phyloP scores from a whole-genome alignment of 148 eudicot species.

The Agrostemma githago region DNA sequence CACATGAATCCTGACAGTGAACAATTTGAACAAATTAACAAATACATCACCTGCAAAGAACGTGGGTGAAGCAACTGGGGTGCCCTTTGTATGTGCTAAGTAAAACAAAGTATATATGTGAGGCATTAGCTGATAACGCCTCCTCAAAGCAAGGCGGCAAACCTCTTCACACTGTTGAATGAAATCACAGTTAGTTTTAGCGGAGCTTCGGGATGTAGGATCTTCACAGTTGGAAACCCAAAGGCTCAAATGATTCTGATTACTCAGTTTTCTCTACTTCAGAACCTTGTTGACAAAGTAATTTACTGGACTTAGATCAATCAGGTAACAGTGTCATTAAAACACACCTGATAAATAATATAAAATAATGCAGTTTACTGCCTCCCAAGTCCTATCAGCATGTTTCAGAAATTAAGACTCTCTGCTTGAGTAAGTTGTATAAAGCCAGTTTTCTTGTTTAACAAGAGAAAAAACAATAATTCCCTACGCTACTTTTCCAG shows the following conservation, averaged over 20 bases:
- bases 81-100: conserved; percentile 85
- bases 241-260: background rate
- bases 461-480: background rate
- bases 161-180: conserved; percentile 85
- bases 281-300: background rate
- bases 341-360: conserved; percentile 1
- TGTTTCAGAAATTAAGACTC: conserved; percentile 5
- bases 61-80: conserved; percentile 86
- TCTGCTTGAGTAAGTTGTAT: background rate
- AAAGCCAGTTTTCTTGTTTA: background rate
- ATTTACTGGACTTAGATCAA: background rate
- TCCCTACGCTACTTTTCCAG: background rate
- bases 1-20: background rate
- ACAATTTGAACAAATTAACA: background rate
- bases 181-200: conserved; percentile 13
- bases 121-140: conserved; percentile 88
- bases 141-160: conserved; percentile 81
- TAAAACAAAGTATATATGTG: conserved; percentile 94
- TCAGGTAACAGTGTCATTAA: background rate
- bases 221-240: background rate
- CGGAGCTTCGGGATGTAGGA: conserved; percentile 5
- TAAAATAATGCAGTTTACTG: background rate
- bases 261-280: background rate
- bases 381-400: background rate
- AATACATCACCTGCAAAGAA: conserved; percentile 66